phyloP scores from a whole-genome alignment of 2,329 filamentous ascomycete genomes.

The Verticillium albo-atrum region DNA sequence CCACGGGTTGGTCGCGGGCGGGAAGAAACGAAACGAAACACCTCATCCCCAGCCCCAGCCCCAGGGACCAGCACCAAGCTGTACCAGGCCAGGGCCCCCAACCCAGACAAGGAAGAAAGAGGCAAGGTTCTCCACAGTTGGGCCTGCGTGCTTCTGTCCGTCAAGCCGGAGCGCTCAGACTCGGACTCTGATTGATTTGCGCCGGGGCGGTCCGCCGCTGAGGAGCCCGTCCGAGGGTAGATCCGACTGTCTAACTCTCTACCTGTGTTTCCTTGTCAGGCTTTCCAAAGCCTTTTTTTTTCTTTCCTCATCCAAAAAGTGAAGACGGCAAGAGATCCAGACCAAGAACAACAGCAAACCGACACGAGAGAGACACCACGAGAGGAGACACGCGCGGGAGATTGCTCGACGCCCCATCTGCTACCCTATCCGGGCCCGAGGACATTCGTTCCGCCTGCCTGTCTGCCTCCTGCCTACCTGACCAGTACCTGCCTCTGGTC shows the following conservation, averaged over 20 bases:
- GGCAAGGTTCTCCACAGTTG: slow-evolving; percentile 25
- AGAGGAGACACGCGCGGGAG: background rate
- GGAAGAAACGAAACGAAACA: slow-evolving; percentile 1
- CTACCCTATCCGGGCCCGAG: background rate
- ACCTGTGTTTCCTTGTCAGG: background rate
- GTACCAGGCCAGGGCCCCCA: too few species aligned
- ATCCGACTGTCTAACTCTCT: background rate
- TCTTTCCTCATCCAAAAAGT: background rate
- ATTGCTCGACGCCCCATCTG: background rate
- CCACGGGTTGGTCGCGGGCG: background rate
- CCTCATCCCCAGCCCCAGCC: too few species aligned
- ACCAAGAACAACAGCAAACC: background rate
- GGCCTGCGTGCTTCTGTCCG: slow-evolving; percentile 28
- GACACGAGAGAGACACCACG: background rate
- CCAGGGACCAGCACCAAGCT: too few species aligned
- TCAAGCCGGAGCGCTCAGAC: slow-evolving; percentile 6
- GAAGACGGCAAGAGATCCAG: background rate
- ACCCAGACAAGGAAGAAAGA: background rate
- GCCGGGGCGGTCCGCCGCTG: slow-evolving; percentile 4
- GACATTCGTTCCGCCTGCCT: background rate
- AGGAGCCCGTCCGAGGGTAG: background rate
- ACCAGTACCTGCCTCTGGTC: too few species aligned
- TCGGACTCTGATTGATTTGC: slow-evolving; percentile 10
- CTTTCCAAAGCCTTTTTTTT: too few species aligned
- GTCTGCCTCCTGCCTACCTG: background rate